A percentile compares a stretch with the other conserved stretches of the same genome.
phyloP scores from a whole-genome alignment of 768 basidiomycete species.

The Boletus reticulatus region DNA sequence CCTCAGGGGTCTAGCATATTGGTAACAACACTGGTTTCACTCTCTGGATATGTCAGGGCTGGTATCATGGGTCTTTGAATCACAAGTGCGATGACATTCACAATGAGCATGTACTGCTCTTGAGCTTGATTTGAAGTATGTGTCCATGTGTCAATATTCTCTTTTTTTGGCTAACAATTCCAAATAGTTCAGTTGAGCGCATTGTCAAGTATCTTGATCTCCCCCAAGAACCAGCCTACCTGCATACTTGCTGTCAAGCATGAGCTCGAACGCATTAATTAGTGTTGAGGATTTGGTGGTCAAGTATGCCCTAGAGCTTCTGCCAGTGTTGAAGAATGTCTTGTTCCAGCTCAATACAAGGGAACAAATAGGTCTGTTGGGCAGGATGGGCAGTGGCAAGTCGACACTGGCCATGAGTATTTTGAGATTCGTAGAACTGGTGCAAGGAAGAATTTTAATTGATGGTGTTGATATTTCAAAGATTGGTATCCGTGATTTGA shows the following conservation, averaged over 20 bases:
- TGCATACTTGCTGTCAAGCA: slow-evolving; percentile 89
- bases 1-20: slow-evolving; percentile 77
- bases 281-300: slow-evolving; percentile 72
- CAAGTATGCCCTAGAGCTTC: slow-evolving; percentile 83
- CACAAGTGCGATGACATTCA: slow-evolving; percentile 68
- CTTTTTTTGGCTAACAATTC: slow-evolving; percentile 6
- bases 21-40: slow-evolving; percentile 72
- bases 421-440: slow-evolving; percentile 80
- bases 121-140: slow-evolving; percentile 75
- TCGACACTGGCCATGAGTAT: slow-evolving; percentile 86
- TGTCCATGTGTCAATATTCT: slow-evolving; percentile 5
- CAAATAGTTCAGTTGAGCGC: slow-evolving; percentile 77
- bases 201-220: slow-evolving; percentile 88
- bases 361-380: slow-evolving; percentile 78
- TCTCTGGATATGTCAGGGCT: slow-evolving; percentile 56
- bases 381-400: slow-evolving; percentile 81
- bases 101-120: slow-evolving; percentile 51
- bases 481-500: slow-evolving; percentile 81
- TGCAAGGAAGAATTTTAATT: slow-evolving; percentile 70
- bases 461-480: slow-evolving; percentile 87
- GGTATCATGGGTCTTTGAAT: slow-evolving; percentile 74
- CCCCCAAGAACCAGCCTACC: slow-evolving; percentile 87
- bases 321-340: slow-evolving; percentile 71
- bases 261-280: slow-evolving; percentile 56
- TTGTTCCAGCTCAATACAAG: slow-evolving; percentile 70